Evolutionary conservation across 768 basidiomycete species (phyloP).

Genomic region (Termitomyces bulborhizus): DNA sequence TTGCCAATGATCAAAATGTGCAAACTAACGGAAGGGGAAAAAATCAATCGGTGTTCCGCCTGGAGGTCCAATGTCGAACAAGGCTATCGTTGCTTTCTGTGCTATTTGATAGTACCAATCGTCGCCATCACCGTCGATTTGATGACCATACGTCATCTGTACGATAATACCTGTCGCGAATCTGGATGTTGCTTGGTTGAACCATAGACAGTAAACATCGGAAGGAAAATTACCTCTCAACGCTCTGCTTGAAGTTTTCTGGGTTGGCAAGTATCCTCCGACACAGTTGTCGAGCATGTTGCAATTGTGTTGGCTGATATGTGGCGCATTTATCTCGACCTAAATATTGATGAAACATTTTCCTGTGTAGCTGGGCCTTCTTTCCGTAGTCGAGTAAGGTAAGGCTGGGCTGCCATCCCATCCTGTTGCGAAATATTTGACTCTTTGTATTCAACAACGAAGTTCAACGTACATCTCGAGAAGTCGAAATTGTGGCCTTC

Average conservation of each 20-base stretch:
- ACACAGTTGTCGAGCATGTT: neutral
- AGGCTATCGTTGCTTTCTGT: neutral
- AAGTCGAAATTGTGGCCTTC: conserved; percentile 4
- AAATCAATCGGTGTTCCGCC: conserved; percentile 1
- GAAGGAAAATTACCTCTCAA: neutral
- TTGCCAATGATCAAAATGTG: neutral
- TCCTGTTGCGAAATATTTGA: neutral
- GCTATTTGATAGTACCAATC: conserved; percentile 11
- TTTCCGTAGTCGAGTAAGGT: conserved; percentile 6
- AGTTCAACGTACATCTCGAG: conserved; percentile 5
- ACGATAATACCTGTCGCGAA: conserved; percentile 14
- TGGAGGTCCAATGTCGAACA: conserved; percentile 3
- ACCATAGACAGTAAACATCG: neutral
- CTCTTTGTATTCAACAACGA: neutral
- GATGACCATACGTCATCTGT: conserved; percentile 14
- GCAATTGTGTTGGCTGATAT: conserved; percentile 5
- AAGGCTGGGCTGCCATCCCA: conserved; percentile 2
- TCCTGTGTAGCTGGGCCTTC: conserved; percentile 2
- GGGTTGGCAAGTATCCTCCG: neutral
- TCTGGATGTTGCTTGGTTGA: neutral
- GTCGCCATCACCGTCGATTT: conserved; percentile 7
- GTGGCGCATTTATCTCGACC: neutral
- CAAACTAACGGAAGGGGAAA: neutral
- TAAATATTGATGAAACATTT: conserved; percentile 10
- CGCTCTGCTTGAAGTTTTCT: neutral